Percentiles rank a stretch among this genome's conserved stretches.
These are phyloP conservation scores for Neurospora sp. DNA, from an alignment of 495 filamentous ascomycete genomes.

Conservation along the genomic window DNA sequence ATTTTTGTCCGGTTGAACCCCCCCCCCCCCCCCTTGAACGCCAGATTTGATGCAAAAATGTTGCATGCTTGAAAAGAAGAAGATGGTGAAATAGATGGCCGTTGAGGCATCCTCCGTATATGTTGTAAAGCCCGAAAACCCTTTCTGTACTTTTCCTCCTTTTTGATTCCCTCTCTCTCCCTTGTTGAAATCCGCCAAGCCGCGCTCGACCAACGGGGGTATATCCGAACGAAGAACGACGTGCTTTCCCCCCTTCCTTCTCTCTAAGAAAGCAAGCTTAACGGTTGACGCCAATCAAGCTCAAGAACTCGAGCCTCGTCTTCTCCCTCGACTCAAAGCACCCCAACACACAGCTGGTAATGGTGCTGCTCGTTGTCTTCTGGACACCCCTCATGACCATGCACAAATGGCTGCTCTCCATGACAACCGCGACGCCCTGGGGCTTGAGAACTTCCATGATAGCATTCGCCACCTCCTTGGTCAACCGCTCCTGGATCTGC, in stretches of 20 bases:
- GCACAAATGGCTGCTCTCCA: slow-evolving; percentile 96
- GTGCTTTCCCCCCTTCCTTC: neutral
- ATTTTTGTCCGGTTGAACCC: slow-evolving; percentile 1
- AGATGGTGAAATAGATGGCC: neutral
- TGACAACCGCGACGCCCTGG: slow-evolving; percentile 91
- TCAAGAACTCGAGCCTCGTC: slow-evolving; percentile 90
- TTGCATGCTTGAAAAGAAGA: neutral
- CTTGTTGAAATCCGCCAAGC: neutral
- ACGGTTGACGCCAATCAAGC: slow-evolving; percentile 54
- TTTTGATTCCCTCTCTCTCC: neutral
- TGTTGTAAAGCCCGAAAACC: neutral
- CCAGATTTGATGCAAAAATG: neutral
- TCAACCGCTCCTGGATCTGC: slow-evolving; percentile 91
- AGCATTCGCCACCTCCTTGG: slow-evolving; percentile 91
- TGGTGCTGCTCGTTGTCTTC: slow-evolving; percentile 78
- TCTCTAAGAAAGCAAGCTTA: neutral
- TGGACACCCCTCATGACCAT: slow-evolving; percentile 96
- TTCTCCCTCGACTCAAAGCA: slow-evolving; percentile 87
- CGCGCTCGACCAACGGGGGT: neutral
- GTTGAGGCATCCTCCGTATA: slow-evolving; percentile 5
- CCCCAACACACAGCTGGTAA: slow-evolving; percentile 92
- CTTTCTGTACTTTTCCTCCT: neutral
- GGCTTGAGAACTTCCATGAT: slow-evolving; percentile 87
- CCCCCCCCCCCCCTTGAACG: neutral
- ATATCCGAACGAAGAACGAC: neutral